Evolutionary conservation across 2,329 filamentous ascomycete species (phyloP), one percentile per base, ranked within the genome.

Genomic region (Lasiodiplodia hormozganensis): DNA sequence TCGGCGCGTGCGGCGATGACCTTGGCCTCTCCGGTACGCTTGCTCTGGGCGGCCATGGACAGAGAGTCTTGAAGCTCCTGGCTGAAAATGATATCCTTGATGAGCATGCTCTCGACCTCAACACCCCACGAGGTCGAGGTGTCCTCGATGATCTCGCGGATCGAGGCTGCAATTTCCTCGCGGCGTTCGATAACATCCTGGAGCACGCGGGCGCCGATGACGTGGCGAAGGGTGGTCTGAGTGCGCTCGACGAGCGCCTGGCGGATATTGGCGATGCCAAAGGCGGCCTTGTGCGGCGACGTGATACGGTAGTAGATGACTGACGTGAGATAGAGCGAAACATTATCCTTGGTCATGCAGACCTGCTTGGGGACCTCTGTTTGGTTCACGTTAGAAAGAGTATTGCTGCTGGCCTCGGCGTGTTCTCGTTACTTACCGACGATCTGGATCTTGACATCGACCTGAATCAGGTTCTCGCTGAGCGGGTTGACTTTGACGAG

Each of bases 271-370:
- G 91, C 87, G 79, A 99, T 97, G 73, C 96, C 96, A 78, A 98
- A 99, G 70, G 96, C 95, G 69, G 95, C 94, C 84, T 97, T 97
- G 87, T 98, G 95, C 1, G 96, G 96, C 34, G 92, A 92, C 67
- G 91, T 92, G 77, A 99, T 95, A 86, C 97, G 94, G 85, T 99
- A 99, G 87, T 99, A 99, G 83, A 99, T 97, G 78, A 99, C 96
- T 6, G 93, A 97, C 58, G 94, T 98, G 73, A 99, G 86, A 75
- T 94, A 90, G 52, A 99, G 86, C 56, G 92, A 97, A 71, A 98
- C 96, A 76, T 99, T 99, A 86, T 99, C 96, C 85, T 98, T 98
- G 80, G 96, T 99, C 94, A 99, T 99, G 86, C 96, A 98, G 71
- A 95, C 89, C 82, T 99, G 96, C 82, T 94, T 90, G 21, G 95